A percentile compares a stretch with the other conserved stretches of the same genome.
phyloP scores from a whole-genome alignment of 345 rosid species.

The Pistacia integerrima region DNA sequence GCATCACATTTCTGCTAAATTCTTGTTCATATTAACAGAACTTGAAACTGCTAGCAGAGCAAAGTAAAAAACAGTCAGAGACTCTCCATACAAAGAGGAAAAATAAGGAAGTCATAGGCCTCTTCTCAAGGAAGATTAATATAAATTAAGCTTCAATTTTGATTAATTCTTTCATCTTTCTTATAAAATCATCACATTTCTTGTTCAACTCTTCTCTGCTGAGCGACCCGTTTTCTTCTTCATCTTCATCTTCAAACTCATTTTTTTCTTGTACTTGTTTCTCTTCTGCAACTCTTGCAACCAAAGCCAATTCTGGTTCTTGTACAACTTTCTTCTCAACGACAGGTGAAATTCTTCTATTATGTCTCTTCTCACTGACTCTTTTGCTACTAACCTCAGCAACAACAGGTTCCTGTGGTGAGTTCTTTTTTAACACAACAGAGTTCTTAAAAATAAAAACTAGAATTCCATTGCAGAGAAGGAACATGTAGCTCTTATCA shows the following conservation, averaged over 20 bases:
- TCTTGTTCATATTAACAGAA: not conserved
- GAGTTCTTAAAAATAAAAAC: conserved; percentile 48
- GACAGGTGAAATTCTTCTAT: not conserved
- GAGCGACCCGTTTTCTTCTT: conserved; percentile 22
- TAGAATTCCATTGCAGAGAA: conserved; percentile 72
- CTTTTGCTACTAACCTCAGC: conserved; percentile 5
- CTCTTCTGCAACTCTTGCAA: conserved; percentile 12
- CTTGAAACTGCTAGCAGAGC: not conserved
- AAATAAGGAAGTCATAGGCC: not conserved
- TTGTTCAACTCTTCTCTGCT: conserved; percentile 65
- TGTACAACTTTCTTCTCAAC: conserved; percentile 13
- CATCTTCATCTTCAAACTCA: conserved; percentile 14
- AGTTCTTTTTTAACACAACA: not conserved
- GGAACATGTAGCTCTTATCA: conserved; percentile 66
- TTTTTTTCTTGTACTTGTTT: too few relatives aligned
- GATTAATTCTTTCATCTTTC: conserved; percentile 51
- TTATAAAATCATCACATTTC: conserved; percentile 76
- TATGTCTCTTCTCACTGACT: conserved; percentile 2
- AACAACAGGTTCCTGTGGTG: conserved; percentile 12
- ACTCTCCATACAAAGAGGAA: not conserved
- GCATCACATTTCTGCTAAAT: not conserved
- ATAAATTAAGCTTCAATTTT: conserved; percentile 24
- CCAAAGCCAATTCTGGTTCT: too few relatives aligned
- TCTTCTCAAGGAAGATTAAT: too few relatives aligned
- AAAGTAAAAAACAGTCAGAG: not conserved